Conservation (phyloP, 1,284 basidiomycete species). For the Boletus semigastroideus region DNA sequence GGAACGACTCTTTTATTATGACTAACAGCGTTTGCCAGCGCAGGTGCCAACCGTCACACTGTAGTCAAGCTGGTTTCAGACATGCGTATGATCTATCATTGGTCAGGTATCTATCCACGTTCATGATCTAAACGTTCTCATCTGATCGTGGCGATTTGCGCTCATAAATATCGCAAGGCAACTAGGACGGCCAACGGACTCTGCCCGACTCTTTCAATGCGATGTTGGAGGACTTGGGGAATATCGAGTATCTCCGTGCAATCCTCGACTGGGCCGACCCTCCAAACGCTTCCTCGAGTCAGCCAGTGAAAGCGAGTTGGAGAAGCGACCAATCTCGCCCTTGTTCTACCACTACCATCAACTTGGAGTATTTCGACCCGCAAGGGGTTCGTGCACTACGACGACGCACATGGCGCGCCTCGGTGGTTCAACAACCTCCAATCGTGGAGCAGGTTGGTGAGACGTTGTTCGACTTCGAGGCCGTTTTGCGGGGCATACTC, state of each 20-base stretch:
- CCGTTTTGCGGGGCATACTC: slow-evolving; percentile 29
- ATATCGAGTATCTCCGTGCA: slow-evolving; percentile 14
- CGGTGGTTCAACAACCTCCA: background rate
- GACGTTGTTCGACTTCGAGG: slow-evolving; percentile 37
- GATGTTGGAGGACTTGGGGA: slow-evolving; percentile 8
- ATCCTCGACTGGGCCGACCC: slow-evolving; percentile 9
- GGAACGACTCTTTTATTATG: background rate
- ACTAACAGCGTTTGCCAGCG: background rate
- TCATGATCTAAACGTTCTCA: background rate
- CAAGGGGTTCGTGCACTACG: slow-evolving; percentile 36
- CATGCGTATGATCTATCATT: slow-evolving; percentile 3
- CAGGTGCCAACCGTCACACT: background rate
- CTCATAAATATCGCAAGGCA: slow-evolving; percentile 12
- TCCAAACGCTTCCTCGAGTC: background rate
- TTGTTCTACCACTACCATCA: slow-evolving; percentile 5
- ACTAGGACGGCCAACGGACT: background rate
- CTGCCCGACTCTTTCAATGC: slow-evolving; percentile 4
- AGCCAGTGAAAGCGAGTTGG: background rate
- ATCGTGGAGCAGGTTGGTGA: background rate
- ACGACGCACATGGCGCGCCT: slow-evolving; percentile 2
- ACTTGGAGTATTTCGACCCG: slow-evolving; percentile 42
- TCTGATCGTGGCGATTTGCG: background rate
- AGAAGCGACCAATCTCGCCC: background rate
- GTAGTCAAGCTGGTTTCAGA: background rate
- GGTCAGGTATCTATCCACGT: slow-evolving; percentile 14